These are phyloP conservation scores for Dryadomyces sulphureus DNA, from an alignment of 2,329 filamentous ascomycete genomes.

Conservation along the genomic window DNA sequence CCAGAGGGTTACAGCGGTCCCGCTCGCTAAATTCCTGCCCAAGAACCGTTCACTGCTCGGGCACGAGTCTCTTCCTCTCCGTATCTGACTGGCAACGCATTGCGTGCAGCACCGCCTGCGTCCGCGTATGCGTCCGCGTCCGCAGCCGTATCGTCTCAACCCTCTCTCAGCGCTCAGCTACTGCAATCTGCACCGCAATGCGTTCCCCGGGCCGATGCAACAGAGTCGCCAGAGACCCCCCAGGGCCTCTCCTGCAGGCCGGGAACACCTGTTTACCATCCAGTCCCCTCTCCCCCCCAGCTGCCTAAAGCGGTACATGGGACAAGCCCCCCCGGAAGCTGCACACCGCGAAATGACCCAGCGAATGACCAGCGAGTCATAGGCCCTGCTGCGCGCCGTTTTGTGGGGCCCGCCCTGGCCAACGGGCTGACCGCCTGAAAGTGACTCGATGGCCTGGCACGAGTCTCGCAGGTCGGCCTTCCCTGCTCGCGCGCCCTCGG, in stretches of 20 bases:
- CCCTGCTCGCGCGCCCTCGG: no score
- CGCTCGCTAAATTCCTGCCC: background rate
- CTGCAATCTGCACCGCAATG: background rate
- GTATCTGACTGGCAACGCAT: no score
- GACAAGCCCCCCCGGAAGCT: background rate
- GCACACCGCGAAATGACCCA: background rate
- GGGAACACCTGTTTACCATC: background rate
- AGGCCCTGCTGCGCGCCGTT: background rate
- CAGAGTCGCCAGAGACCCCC: background rate
- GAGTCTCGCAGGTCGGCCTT: no score
- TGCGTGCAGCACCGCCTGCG: no score
- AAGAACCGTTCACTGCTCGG: no score
- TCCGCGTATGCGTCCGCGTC: no score
- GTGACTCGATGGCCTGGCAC: background rate
- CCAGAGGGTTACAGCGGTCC: background rate
- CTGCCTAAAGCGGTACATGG: background rate
- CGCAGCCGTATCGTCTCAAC: no score
- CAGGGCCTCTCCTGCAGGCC: background rate
- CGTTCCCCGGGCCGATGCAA: background rate
- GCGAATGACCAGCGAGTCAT: background rate
- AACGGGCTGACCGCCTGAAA: background rate
- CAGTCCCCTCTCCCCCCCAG: background rate
- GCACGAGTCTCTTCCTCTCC: no score
- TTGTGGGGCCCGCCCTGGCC: background rate
- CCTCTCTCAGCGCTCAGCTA: no score